Base-by-base conservation (phyloP, 192 early-diverging fungal species). In the Coemansia sp. region DNA sequence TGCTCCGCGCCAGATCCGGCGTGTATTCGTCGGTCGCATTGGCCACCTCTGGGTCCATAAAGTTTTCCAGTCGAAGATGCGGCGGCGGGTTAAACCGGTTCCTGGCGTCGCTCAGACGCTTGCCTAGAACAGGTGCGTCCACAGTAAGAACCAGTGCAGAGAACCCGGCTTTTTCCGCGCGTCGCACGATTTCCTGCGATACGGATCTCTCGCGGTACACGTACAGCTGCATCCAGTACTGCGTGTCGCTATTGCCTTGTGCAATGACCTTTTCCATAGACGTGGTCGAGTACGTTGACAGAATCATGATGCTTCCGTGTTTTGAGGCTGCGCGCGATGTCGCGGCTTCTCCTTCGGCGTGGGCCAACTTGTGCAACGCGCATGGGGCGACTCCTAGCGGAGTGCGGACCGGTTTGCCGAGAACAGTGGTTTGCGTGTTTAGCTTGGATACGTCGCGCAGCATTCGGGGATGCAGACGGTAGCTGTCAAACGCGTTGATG, bases 211-310 rank as follows among this genome's bases (percentile, higher is more conserved):
- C 81, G 60, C 84, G 77, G 73, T 94, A 91, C 11, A 94, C 91
- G 68, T 96, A 96, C 18, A 96, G 87, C 66, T 96, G 94, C 74
- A 93, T 87, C 90, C 88, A 91, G 71, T 83, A 85, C 72, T 86
- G 77, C 35, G 77, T 56, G 72, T 81, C 64, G 2, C 65, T 67
- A 65, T 76, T 62, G 7, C 73, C 75, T 55, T 85, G 72, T 22
- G 74, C 76, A 48, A 89, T 73, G 15, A 92, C 85, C 70, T 92
- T 83, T 73, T 94, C 92, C 69, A 91, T 58, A 8, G 83, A 73
- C 1, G 83, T 86, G 11, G 87, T 88, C 66, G 88, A 86, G 71
- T 87, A 91, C 1, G 90, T 90, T 9, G 88, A 87, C 41, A 90
- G 71, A 2, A 83, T 84, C 86, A 87, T 86, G 53, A 84, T 67